These are phyloP conservation scores for Rhizophagus clarus DNA, from an alignment of 192 early-diverging fungal species.

Conservation along the genomic window DNA sequence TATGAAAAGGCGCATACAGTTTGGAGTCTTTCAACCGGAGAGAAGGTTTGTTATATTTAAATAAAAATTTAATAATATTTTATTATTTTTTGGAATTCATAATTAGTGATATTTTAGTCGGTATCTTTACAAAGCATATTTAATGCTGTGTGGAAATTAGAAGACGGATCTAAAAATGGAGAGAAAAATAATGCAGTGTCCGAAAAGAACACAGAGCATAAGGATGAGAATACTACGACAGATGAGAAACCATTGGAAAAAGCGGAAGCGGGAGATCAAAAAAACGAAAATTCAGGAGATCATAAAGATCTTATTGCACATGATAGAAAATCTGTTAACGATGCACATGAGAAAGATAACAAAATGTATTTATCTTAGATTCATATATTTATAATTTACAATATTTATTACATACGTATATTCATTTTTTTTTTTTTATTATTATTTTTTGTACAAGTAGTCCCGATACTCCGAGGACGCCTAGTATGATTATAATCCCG, in stretches of 20 bases:
- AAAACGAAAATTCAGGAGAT: neutral
- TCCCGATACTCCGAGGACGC: neutral
- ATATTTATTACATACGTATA: neutral
- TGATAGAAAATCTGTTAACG: neutral
- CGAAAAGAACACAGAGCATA: neutral
- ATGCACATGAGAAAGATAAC: neutral
- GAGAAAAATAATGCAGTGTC: neutral
- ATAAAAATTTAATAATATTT: neutral
- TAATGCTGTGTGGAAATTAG: slow-evolving; percentile 14
- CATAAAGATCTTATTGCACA: neutral
- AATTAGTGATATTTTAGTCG: neutral
- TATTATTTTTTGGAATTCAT: neutral
- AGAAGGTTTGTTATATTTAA: slow-evolving; percentile 5
- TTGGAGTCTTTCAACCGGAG: neutral
- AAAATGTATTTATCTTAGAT: neutral
- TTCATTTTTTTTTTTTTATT: neutral
- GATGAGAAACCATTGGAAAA: neutral
- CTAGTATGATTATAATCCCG: neutral
- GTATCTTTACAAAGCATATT: slow-evolving; percentile 4
- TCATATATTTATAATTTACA: neutral
- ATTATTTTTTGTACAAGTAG: neutral
- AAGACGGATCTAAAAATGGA: too few species aligned
- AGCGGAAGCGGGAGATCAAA: neutral
- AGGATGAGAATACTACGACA: neutral
- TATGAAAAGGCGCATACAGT: neutral